Conservation (phyloP, 257 asterid species). For the Henckelia pumila region DNA sequence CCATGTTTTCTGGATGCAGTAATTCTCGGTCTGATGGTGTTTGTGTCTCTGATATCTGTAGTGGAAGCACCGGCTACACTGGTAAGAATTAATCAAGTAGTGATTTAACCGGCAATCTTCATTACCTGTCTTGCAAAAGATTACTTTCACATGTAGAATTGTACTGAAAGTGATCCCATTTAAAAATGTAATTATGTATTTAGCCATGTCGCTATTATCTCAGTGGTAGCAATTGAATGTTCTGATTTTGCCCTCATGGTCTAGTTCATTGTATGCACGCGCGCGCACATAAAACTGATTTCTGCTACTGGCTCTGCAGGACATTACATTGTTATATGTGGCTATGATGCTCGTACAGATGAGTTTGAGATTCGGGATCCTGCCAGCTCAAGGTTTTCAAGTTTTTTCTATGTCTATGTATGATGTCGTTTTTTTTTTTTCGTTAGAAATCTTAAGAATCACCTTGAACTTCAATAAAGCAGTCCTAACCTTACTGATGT, state of each 20-base stretch:
- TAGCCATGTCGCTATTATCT: no score
- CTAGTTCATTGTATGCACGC: no score
- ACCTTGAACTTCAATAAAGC: no score
- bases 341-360: slow-evolving; percentile 66
- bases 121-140: background rate
- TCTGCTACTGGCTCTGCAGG: slow-evolving; percentile 41
- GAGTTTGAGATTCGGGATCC: slow-evolving; percentile 99
- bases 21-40: slow-evolving; percentile 51
- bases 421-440: no score
- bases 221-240: background rate
- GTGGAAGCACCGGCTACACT: slow-evolving; percentile 62
- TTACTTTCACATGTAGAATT: background rate
- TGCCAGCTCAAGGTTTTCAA: slow-evolving; percentile 74
- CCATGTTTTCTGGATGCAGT: slow-evolving; percentile 35
- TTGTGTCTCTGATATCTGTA: slow-evolving; percentile 53
- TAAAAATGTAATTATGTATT: no score
- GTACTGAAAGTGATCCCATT: background rate
- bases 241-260: background rate
- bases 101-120: no score
- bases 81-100: slow-evolving; percentile 46
- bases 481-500: background rate
- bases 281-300: slow-evolving; percentile 8
- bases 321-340: slow-evolving; percentile 85
- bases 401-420: slow-evolving; percentile 4
- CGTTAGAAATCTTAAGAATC: no score